phyloP scores from a whole-genome alignment of 495 filamentous ascomycete species.

The Penicillium samsonianum region DNA sequence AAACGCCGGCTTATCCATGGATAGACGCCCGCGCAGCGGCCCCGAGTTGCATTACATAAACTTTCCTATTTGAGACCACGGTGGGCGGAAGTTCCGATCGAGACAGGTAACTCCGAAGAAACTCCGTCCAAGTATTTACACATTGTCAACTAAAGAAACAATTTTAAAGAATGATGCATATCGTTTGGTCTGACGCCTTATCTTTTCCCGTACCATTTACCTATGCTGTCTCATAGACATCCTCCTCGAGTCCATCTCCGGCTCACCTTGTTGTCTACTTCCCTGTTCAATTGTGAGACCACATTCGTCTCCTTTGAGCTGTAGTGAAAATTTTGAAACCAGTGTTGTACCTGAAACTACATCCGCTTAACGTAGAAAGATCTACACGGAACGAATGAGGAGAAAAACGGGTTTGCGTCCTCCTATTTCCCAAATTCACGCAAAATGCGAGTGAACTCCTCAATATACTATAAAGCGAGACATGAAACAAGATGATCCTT shows the following conservation, averaged over 20 bases:
- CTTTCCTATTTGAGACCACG: background rate
- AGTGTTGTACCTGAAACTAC: background rate
- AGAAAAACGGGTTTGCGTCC: background rate
- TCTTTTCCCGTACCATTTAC: background rate
- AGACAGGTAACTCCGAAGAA: background rate
- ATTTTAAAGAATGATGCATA: background rate
- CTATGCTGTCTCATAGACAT: background rate
- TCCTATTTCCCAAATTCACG: background rate
- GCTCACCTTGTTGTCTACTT: background rate
- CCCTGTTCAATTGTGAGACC: background rate
- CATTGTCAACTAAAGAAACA: background rate
- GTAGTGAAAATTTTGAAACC: background rate
- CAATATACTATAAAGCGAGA: background rate
- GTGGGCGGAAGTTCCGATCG: constrained; percentile 3
- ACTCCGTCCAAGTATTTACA: background rate
- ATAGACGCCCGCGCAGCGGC: no score
- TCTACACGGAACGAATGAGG: background rate
- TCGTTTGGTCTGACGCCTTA: background rate
- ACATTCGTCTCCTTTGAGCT: background rate
- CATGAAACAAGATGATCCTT: constrained; percentile 4
- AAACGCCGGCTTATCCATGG: no score
- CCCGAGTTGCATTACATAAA: no score
- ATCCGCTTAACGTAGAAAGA: background rate
- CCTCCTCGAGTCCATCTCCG: background rate
- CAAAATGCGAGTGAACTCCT: background rate